phyloP scores from a whole-genome alignment of 352 stramenopile species.

The Phytophthora sansomeana region DNA sequence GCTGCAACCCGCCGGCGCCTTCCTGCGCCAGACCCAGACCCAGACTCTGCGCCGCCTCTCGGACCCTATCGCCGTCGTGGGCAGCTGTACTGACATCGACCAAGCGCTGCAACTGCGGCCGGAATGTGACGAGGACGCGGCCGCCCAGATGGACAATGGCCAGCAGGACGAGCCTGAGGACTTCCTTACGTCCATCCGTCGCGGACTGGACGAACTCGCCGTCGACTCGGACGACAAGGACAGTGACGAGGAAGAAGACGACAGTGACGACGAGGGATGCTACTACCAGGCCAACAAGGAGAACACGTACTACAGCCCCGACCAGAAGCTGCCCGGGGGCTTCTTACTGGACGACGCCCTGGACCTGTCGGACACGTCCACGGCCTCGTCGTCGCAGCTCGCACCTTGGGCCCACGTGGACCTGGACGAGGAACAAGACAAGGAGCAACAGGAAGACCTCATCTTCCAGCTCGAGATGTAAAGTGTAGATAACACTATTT shows the following conservation, averaged over 20 bases:
- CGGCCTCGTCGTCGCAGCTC: slow-evolving; percentile 40
- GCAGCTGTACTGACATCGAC: slow-evolving; percentile 40
- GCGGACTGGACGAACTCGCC: slow-evolving; percentile 38
- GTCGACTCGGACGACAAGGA: slow-evolving; percentile 30
- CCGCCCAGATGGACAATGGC: slow-evolving; percentile 1
- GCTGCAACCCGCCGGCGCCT: slow-evolving; percentile 47
- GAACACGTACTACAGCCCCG: slow-evolving; percentile 51
- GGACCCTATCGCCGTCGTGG: slow-evolving; percentile 28
- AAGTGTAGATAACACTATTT: slow-evolving; percentile 43
- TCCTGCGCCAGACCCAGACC: slow-evolving; percentile 32
- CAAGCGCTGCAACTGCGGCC: slow-evolving; percentile 24
- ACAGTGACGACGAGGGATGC: slow-evolving; percentile 32
- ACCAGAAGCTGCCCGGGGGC: slow-evolving; percentile 24
- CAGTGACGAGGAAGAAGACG: slow-evolving; percentile 26
- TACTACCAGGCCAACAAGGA: slow-evolving; percentile 47
- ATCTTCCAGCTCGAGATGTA: slow-evolving; percentile 55
- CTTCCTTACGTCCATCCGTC: slow-evolving; percentile 45
- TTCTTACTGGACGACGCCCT: slow-evolving; percentile 27
- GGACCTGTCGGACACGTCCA: slow-evolving; percentile 53
- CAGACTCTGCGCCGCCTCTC: slow-evolving; percentile 10
- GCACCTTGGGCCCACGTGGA: slow-evolving; percentile 23
- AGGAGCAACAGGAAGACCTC: slow-evolving; percentile 35
- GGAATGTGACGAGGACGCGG: slow-evolving; percentile 19
- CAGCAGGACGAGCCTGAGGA: slow-evolving; percentile 33
- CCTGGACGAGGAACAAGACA: background rate